Evolutionary conservation across 352 stramenopile genomes (phyloP), one percentile per base, ranked within the genome.

Genomic region (Pythium volutum): DNA sequence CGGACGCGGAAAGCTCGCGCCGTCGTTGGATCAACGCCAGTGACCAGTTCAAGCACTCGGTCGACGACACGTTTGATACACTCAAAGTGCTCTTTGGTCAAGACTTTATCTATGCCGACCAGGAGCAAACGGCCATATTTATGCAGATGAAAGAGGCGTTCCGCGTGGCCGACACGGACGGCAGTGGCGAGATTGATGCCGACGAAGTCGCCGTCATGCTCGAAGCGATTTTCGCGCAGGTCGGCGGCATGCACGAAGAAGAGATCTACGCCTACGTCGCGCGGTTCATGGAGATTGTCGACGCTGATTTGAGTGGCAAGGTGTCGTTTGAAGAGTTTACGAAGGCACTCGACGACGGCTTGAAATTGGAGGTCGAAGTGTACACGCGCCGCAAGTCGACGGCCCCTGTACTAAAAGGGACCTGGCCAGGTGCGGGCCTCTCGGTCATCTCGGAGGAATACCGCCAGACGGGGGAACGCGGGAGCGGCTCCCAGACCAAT

Each of bases 61-160:
- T 91, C 5, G 71, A 63, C 9, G 82, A 93, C 27, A 83, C 78
- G 1, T 93, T 93, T 55, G 66, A 81, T 29, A 93, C 84, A 15
- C 60, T 93, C 34, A 62, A 88, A 38, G 75, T 81, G 62, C 70
- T 93, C 6, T 93, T 93, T 52, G 71, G 82, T 25, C 79, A 91
- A 14, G 72, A 73, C 4, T 93, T 93, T 54, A 53, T 81, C 43
- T 93, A 91, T 63, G 79, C 84, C 0, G 79, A 93, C 33, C 75
- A 80, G 25, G 84, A 93, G 22, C 79, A 93, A 43, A 93, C 84
- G 0, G 84, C 84, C 14, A 67, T 93, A 50, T 93, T 92, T 59
- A 90, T 93, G 84, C 84, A 93, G 60, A 93, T 93, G 74, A 93
- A 93, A 55, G 82, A 93, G 52, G 84, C 84, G 0, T 93, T 93